A percentile compares a stretch with the other conserved stretches of the same genome.
Evolutionary conservation across 176 grass and related monocot species (phyloP).

Genomic region (Cenchrus purpureus): DNA sequence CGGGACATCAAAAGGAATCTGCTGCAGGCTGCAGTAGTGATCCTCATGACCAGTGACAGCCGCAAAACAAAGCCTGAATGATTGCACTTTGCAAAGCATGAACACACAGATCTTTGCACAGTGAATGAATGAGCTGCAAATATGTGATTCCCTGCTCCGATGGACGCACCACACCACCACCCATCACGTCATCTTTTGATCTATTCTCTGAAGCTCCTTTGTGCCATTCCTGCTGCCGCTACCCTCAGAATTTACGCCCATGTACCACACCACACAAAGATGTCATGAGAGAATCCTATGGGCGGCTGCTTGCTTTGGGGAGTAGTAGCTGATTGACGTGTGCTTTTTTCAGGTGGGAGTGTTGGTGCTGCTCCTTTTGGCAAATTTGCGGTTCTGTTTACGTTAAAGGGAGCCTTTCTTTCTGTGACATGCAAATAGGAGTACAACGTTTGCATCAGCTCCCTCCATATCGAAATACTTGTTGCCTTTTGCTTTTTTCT

Average conservation of each 20-base stretch:
- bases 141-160: constrained; percentile 4
- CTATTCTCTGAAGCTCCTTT: not conserved
- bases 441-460: constrained; percentile 12
- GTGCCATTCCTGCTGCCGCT: constrained; percentile 10
- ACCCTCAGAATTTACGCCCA: constrained; percentile 24
- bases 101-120: not conserved
- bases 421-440: not conserved
- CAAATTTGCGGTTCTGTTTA: not conserved
- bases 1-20: not conserved
- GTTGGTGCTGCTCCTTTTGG: not conserved
- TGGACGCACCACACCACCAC: not conserved
- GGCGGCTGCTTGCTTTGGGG: constrained; percentile 9
- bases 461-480: no score
- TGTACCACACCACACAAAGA: constrained; percentile 15
- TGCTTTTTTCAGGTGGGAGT: constrained; percentile 35
- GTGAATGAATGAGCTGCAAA: no score
- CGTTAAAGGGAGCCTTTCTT: not conserved
- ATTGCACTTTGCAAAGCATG: constrained; percentile 6
- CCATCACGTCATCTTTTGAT: constrained; percentile 49
- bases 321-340: not conserved
- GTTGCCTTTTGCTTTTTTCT: no score
- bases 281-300: constrained; percentile 48
- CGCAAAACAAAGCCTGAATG: constrained; percentile 17
- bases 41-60: constrained; percentile 15
- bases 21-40: constrained; percentile 12